These are phyloP conservation scores for Peltaster fructicola DNA, from an alignment of 2,329 filamentous ascomycete genomes.

Conservation along the genomic window DNA sequence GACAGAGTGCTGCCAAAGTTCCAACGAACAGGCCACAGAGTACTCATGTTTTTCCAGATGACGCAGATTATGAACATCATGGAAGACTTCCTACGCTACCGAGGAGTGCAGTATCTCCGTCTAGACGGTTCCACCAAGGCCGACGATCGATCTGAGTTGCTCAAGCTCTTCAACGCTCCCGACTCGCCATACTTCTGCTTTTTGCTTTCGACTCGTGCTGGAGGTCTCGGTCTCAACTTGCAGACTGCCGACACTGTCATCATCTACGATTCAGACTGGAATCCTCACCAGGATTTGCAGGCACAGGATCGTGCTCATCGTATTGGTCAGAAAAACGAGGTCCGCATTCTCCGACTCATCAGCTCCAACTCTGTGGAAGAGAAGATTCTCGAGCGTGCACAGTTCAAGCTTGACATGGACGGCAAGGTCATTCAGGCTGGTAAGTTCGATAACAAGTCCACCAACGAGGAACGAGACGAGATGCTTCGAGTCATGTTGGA, in stretches of 20 bases:
- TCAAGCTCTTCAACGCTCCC: slow-evolving; percentile 78
- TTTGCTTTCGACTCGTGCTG: slow-evolving; percentile 91
- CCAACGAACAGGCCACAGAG: slow-evolving; percentile 73
- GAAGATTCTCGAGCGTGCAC: slow-evolving; percentile 90
- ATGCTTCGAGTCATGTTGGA: slow-evolving; percentile 89
- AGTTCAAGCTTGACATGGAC: slow-evolving; percentile 98
- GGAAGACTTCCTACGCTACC: slow-evolving; percentile 87
- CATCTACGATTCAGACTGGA: slow-evolving; percentile 99
- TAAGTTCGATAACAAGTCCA: slow-evolving; percentile 99
- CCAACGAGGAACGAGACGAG: slow-evolving; percentile 92
- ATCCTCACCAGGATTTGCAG: slow-evolving; percentile 96
- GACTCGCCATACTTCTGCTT: slow-evolving; percentile 94
- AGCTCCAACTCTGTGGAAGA: slow-evolving; percentile 96
- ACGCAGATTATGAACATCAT: slow-evolving; percentile 99
- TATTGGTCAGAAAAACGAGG: slow-evolving; percentile 99
- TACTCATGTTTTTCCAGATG: slow-evolving; percentile 99
- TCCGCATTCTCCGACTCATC: slow-evolving; percentile 87
- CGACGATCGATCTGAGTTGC: slow-evolving; percentile 82
- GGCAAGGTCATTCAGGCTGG: slow-evolving; percentile 98
- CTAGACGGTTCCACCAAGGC: slow-evolving; percentile 95
- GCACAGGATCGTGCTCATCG: slow-evolving; percentile 99
- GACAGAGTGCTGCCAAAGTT: slow-evolving; percentile 92
- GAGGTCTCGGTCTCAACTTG: slow-evolving; percentile 90
- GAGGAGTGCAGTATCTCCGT: slow-evolving; percentile 71
- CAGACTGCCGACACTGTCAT: slow-evolving; percentile 98